These are phyloP conservation scores for Silene noctiflora DNA, from an alignment of 179 eudicot species.

Conservation along the genomic window DNA sequence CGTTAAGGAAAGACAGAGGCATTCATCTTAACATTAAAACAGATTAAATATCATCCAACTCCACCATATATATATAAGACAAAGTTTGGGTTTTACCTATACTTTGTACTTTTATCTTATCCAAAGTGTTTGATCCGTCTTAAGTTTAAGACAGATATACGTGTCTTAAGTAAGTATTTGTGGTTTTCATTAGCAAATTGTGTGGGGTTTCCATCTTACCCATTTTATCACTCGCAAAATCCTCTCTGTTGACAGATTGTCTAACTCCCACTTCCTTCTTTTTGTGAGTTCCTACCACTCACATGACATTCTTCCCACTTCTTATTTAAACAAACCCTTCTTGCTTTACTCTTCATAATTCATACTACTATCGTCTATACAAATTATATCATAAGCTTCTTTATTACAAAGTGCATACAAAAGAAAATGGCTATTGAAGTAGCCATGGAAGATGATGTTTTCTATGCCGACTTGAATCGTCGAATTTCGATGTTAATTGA, in stretches of 20 bases:
- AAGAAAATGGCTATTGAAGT: constrained; percentile 41
- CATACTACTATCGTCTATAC: no score
- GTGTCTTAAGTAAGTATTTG: no score
- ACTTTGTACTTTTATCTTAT: no score
- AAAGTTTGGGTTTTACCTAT: no score
- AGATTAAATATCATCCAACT: no score
- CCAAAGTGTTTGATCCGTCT: background rate
- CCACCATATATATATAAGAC: no score
- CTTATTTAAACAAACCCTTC: constrained; percentile 23
- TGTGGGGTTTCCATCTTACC: no score
- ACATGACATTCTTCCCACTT: constrained; percentile 8
- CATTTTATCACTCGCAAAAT: background rate
- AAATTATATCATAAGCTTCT: background rate
- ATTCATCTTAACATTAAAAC: no score
- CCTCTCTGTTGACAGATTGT: constrained; percentile 32
- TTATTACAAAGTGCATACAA: background rate
- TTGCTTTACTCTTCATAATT: constrained; percentile 8
- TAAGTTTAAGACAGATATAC: background rate
- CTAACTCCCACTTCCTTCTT: constrained; percentile 18
- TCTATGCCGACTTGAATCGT: constrained; percentile 69
- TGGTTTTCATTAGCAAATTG: no score
- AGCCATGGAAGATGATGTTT: constrained; percentile 71
- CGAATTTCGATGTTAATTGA: constrained; percentile 75
- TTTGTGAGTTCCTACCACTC: constrained; percentile 11
- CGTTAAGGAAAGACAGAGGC: no score